Evolutionary conservation across 805 yeast species (phyloP).

Genomic region (Hanseniaspora vineae): DNA sequence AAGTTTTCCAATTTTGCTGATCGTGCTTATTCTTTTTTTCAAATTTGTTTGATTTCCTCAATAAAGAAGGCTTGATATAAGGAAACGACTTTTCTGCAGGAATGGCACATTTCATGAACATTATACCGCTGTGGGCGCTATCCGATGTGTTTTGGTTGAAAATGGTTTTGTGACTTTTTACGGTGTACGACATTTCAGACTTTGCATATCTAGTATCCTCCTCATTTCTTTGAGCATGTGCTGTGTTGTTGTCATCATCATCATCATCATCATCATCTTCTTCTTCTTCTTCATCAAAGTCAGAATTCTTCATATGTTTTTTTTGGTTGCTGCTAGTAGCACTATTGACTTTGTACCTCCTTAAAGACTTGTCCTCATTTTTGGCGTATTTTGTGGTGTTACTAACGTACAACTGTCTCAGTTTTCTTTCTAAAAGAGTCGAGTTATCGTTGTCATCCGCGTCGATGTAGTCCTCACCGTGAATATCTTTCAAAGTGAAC

Average conservation of each 20-base stretch:
- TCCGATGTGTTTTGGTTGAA: not conserved
- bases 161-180: slow-evolving; percentile 1
- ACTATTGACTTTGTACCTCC: not conserved
- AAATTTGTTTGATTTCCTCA: slow-evolving; percentile 25
- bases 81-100: slow-evolving; percentile 7
- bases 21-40: slow-evolving; percentile 23
- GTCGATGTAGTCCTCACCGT: not conserved
- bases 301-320: slow-evolving; percentile 5
- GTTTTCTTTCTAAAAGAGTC: slow-evolving; percentile 15
- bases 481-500: slow-evolving; percentile 9
- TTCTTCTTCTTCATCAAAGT: slow-evolving; percentile 6
- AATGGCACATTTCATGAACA: not conserved
- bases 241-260: not conserved
- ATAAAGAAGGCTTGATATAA: slow-evolving; percentile 26
- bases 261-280: not conserved
- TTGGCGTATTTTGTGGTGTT: slow-evolving; percentile 9
- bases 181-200: slow-evolving; percentile 18
- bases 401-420: slow-evolving; percentile 18
- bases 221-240: slow-evolving; percentile 5
- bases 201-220: slow-evolving; percentile 11
- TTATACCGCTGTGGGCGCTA: not conserved
- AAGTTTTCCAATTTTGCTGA: slow-evolving; percentile 23
- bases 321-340: slow-evolving; percentile 1
- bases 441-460: slow-evolving; percentile 12
- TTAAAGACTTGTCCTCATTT: slow-evolving; percentile 1